Evolutionary conservation across 495 filamentous ascomycete species (phyloP).

Genomic region (Penicillium chermesinum): DNA sequence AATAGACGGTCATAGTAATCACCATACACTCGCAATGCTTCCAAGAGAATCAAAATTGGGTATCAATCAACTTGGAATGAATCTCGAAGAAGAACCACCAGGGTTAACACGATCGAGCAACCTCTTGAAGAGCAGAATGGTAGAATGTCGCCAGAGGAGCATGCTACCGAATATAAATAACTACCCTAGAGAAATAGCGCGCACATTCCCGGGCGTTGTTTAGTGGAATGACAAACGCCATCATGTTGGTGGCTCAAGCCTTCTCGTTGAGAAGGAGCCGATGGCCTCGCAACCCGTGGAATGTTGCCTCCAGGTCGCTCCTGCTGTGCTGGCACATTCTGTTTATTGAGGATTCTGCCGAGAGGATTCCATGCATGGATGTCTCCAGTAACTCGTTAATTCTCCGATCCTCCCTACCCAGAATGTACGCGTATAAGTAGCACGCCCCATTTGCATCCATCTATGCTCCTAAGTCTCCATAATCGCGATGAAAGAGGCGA

Average conservation of each 20-base stretch:
- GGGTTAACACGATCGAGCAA: slow-evolving; percentile 5
- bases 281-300: slow-evolving; percentile 23
- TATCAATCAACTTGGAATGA: slow-evolving; percentile 8
- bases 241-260: slow-evolving; percentile 5
- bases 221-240: slow-evolving; percentile 23
- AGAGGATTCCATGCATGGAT: too few species aligned
- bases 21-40: too few species aligned
- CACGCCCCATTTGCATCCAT: too few species aligned
- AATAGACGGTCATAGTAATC: too few species aligned
- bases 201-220: slow-evolving; percentile 14
- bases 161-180: slow-evolving; percentile 14
- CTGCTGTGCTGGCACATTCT: background rate
- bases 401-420: too few species aligned
- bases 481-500: too few species aligned
- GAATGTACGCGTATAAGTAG: too few species aligned
- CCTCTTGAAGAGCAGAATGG: background rate
- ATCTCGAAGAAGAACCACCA: slow-evolving; percentile 18
- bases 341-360: too few species aligned
- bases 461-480: too few species aligned
- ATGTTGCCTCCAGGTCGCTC: slow-evolving; percentile 9
- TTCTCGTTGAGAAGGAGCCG: background rate
- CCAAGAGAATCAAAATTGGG: background rate
- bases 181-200: background rate
- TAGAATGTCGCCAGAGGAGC: background rate
- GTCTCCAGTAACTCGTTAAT: too few species aligned